phyloP scores from a whole-genome alignment of 2,329 filamentous ascomycete genomes.

The Lomentospora prolificans region DNA sequence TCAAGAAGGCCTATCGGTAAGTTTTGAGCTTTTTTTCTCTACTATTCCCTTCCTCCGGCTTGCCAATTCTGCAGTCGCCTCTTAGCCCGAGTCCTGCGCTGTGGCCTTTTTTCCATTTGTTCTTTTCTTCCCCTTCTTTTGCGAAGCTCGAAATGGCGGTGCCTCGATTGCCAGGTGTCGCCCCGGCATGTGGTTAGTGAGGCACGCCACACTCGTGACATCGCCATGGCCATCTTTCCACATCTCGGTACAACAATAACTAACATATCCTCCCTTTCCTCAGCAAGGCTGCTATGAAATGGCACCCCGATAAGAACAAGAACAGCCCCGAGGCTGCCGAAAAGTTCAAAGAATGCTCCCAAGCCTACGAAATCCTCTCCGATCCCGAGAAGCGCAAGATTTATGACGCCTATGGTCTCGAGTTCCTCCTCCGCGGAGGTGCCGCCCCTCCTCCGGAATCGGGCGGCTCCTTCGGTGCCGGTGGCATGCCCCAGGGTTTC shows the following conservation, averaged over 20 bases:
- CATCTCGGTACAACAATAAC: slow-evolving; percentile 8
- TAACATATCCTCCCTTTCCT: slow-evolving; percentile 7
- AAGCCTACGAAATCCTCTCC: slow-evolving; percentile 95
- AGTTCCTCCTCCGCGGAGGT: slow-evolving; percentile 80
- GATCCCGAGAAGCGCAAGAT: slow-evolving; percentile 94
- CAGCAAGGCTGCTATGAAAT: slow-evolving; percentile 82
- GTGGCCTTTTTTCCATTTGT: not conserved
- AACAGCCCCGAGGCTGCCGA: slow-evolving; percentile 76
- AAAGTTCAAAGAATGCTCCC: slow-evolving; percentile 96
- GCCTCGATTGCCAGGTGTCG: not conserved
- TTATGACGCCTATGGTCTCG: slow-evolving; percentile 90
- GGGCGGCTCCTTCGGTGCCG: slow-evolving; percentile 48
- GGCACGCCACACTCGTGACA: slow-evolving; percentile 9
- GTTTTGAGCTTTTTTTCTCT: slow-evolving; percentile 17
- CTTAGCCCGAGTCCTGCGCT: not conserved
- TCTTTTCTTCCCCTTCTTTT: not conserved
- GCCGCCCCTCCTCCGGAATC: slow-evolving; percentile 51
- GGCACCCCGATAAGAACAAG: slow-evolving; percentile 97
- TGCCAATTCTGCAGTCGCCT: not conserved
- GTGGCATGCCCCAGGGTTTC: slow-evolving; percentile 41
- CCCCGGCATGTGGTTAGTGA: not conserved
- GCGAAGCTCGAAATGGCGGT: not conserved
- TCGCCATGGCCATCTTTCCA: slow-evolving; percentile 1
- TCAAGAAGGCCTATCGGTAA: slow-evolving; percentile 92
- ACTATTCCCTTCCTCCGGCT: not conserved